Conservation (phyloP, 2,329 filamentous ascomycete species). For the Neopestalotiopsis rosae region DNA sequence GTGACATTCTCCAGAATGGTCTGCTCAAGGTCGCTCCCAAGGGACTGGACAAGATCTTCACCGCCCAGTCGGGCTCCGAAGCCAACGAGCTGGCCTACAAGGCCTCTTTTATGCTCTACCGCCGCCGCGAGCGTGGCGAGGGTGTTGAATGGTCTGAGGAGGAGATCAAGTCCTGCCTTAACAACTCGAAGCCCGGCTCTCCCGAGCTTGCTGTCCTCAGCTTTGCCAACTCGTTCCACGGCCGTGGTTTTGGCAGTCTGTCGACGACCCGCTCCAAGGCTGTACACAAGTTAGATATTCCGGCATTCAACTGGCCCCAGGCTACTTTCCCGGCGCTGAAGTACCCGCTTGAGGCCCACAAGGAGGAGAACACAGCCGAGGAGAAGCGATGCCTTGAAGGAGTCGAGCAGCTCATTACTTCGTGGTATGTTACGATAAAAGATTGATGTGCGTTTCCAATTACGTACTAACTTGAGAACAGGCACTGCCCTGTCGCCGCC, state of each 20-base stretch:
- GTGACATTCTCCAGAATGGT: conserved; percentile 76
- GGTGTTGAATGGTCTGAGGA: conserved; percentile 78
- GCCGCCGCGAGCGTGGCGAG: conserved; percentile 80
- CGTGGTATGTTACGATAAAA: conserved; percentile 2
- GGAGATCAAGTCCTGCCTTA: conserved; percentile 78
- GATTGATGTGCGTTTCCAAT: background rate
- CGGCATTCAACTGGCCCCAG: conserved; percentile 93
- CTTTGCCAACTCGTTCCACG: conserved; percentile 89
- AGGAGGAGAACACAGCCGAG: conserved; percentile 76
- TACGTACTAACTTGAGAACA: conserved; percentile 50
- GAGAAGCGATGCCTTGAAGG: conserved; percentile 83
- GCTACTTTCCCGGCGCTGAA: conserved; percentile 84
- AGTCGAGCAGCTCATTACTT: conserved; percentile 76
- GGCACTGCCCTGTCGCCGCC: conserved; percentile 79
- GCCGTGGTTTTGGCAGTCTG: conserved; percentile 84
- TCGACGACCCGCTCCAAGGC: conserved; percentile 91
- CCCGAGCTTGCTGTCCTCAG: conserved; percentile 83
- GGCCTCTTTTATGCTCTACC: conserved; percentile 91
- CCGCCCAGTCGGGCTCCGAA: conserved; percentile 85
- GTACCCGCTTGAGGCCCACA: conserved; percentile 83
- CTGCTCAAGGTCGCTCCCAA: conserved; percentile 82
- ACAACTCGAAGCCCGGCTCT: conserved; percentile 79
- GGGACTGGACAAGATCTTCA: conserved; percentile 88
- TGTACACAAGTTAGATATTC: conserved; percentile 94
- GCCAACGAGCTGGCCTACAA: conserved; percentile 96